Evolutionary conservation across 1,284 basidiomycete species (phyloP).

Genomic region (Violaceomyces palustris): DNA sequence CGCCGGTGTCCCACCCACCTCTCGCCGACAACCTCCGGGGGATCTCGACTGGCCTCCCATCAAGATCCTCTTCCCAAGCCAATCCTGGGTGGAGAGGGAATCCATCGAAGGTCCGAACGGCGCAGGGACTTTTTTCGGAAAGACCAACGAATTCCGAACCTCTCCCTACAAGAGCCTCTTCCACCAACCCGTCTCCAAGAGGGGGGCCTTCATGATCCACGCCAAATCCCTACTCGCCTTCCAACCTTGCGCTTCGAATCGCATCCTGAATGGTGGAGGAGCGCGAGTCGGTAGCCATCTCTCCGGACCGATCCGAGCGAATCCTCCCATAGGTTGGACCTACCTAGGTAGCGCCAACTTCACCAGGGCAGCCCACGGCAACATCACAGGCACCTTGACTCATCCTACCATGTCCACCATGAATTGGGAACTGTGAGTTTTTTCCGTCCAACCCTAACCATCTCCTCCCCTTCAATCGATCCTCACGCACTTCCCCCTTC

Average conservation of each 20-base stretch:
- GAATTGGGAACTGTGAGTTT: constrained; percentile 46
- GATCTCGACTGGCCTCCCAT: constrained; percentile 25
- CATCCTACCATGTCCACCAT: constrained; percentile 17
- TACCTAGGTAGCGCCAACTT: constrained; percentile 49
- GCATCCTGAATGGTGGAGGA: neutral
- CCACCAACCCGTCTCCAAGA: constrained; percentile 25
- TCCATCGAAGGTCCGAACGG: constrained; percentile 31
- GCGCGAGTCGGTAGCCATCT: neutral
- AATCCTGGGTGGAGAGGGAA: constrained; percentile 24
- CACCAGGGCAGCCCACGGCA: constrained; percentile 49
- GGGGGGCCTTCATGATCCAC: constrained; percentile 49
- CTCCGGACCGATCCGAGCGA: too few species aligned
- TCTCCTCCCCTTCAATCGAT: too few species aligned
- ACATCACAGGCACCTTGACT: constrained; percentile 18
- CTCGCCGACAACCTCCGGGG: too few species aligned
- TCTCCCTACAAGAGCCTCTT: constrained; percentile 24
- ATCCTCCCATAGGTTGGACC: constrained; percentile 33
- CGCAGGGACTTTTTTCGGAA: constrained; percentile 47
- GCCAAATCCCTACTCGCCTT: constrained; percentile 43
- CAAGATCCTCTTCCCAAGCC: constrained; percentile 42
- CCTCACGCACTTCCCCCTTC: too few species aligned
- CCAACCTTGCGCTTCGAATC: too few species aligned
- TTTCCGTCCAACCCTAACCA: too few species aligned
- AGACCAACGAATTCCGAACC: constrained; percentile 19
- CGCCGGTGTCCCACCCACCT: too few species aligned